Conservation (phyloP, 2,329 filamentous ascomycete genomes). For the Colletotrichum costaricense region DNA sequence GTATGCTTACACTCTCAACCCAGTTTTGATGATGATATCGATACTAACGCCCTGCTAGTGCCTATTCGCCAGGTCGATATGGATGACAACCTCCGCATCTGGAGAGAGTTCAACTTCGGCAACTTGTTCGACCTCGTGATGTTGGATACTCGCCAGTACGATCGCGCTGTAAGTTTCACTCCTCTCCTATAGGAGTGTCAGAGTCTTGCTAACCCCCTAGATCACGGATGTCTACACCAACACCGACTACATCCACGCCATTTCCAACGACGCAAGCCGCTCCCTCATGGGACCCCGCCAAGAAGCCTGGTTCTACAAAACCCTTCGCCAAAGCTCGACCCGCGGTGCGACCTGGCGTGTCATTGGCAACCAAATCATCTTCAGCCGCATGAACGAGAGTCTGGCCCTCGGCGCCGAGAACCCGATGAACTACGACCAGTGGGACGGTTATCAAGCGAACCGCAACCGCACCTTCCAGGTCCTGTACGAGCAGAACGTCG, state of each 20-base stretch:
- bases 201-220: background rate
- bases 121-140: conserved; percentile 75
- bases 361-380: conserved; percentile 78
- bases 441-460: conserved; percentile 74
- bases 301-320: conserved; percentile 79
- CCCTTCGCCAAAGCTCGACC: conserved; percentile 66
- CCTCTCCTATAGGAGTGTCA: rapidly evolving
- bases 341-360: conserved; percentile 78
- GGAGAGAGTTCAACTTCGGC: conserved; percentile 75
- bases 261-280: conserved; percentile 74
- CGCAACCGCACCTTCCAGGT: conserved; percentile 76
- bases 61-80: conserved; percentile 66
- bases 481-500: conserved; percentile 75
- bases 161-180: conserved; percentile 52
- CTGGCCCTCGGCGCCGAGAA: conserved; percentile 43
- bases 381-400: conserved; percentile 56
- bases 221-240: conserved; percentile 63
- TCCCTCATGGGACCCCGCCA: conserved; percentile 78
- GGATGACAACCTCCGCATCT: conserved; percentile 77
- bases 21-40: background rate
- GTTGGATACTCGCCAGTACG: conserved; percentile 77
- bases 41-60: conserved; percentile 6
- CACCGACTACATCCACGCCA: conserved; percentile 68
- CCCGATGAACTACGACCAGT: conserved; percentile 63
- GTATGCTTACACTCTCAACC: conserved; percentile 3